A percentile compares a stretch with the other conserved stretches of the same genome.
Conservation (phyloP, 23 red algal genomes). For the Gracilaria domingensis region DNA sequence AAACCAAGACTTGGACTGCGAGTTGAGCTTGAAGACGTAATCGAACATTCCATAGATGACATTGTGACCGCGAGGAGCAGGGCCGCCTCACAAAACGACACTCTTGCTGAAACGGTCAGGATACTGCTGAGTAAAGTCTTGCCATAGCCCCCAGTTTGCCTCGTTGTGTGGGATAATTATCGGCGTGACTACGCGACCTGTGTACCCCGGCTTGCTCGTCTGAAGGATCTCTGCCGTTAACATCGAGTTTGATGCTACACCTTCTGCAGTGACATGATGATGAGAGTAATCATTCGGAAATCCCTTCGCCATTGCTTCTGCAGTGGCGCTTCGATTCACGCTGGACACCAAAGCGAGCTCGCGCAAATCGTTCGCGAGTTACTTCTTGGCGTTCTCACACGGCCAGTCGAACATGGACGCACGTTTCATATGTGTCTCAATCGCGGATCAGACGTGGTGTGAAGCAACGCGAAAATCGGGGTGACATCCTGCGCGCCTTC, state of each 20-base stretch:
- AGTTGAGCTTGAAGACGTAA: constrained; percentile 72
- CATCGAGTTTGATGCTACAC: constrained; percentile 2
- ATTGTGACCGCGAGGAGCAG: constrained; percentile 97
- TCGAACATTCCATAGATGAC: constrained; percentile 96
- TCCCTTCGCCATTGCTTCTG: constrained; percentile 27
- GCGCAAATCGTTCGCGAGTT: constrained; percentile 10
- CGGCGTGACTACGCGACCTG: constrained; percentile 16
- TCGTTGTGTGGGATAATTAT: constrained; percentile 44
- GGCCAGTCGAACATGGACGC: constrained; percentile 47
- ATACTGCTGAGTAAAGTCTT: constrained; percentile 20
- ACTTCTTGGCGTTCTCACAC: constrained; percentile 11
- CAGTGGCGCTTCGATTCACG: not conserved
- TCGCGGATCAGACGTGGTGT: not conserved
- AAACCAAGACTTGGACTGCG: constrained; percentile 80
- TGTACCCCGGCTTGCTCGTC: constrained; percentile 57
- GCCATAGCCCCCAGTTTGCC: constrained; percentile 38
- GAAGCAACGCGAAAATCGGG: not conserved
- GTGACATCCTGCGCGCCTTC: not conserved
- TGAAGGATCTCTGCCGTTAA: not conserved
- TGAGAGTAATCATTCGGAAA: constrained; percentile 52
- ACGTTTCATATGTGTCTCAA: constrained; percentile 58
- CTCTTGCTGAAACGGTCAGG: constrained; percentile 19
- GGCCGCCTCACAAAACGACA: constrained; percentile 90
- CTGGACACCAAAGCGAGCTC: constrained; percentile 56
- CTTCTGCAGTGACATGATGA: constrained; percentile 24